phyloP scores from a whole-genome alignment of 1,284 basidiomycete genomes.

The Malassezia pachydermatis region DNA sequence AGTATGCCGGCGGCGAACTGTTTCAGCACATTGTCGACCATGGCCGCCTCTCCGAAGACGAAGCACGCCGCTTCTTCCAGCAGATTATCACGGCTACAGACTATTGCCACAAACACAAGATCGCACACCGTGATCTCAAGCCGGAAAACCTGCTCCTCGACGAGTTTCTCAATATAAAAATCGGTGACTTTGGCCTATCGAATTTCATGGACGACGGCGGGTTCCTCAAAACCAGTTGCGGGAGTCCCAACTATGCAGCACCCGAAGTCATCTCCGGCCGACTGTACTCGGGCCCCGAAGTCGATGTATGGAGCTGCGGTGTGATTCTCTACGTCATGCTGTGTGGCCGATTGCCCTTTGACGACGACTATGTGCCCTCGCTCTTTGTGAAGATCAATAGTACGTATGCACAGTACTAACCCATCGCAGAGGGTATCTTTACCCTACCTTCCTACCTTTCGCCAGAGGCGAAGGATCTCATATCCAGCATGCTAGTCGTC shows the following conservation, averaged over 20 bases:
- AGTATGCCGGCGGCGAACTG: constrained; percentile 46
- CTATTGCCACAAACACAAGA: constrained; percentile 46
- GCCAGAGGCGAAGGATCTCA: constrained; percentile 37
- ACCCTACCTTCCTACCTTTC: constrained; percentile 41
- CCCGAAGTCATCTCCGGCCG: constrained; percentile 46
- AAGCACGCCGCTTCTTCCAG: constrained; percentile 46
- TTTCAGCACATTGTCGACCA: constrained; percentile 48
- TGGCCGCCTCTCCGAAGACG: constrained; percentile 40
- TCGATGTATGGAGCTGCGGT: constrained; percentile 48
- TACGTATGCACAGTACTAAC: not conserved
- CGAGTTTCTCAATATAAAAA: constrained; percentile 46
- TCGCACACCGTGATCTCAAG: constrained; percentile 44
- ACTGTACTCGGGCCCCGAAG: constrained; percentile 46
- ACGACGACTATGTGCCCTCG: constrained; percentile 47
- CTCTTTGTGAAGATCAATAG: constrained; percentile 48
- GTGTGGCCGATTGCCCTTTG: constrained; percentile 44
- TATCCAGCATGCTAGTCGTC: constrained; percentile 46
- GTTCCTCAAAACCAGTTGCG: constrained; percentile 47
- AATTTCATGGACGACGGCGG: constrained; percentile 48
- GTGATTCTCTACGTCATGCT: constrained; percentile 48
- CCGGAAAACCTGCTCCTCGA: constrained; percentile 46
- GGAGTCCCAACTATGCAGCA: constrained; percentile 47
- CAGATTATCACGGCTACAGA: constrained; percentile 47
- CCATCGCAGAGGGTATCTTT: constrained; percentile 34
- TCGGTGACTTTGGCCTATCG: constrained; percentile 47